A percentile compares a stretch with the other conserved stretches of the same genome.
Conservation (phyloP, 148 eudicot genomes). For the Mesembryanthemum crystallinum region DNA sequence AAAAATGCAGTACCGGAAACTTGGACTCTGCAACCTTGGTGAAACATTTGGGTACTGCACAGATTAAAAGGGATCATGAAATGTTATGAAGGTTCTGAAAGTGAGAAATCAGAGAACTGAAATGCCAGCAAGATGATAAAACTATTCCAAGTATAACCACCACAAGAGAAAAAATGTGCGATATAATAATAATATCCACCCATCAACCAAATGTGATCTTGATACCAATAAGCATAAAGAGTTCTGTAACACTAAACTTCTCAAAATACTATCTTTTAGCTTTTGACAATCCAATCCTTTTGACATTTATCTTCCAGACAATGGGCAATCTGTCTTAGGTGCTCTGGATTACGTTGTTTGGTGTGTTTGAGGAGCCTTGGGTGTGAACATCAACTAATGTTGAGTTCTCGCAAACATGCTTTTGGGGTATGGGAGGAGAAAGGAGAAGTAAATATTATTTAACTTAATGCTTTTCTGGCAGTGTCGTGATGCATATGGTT, state of each 20-base stretch:
- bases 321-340: too few relatives aligned
- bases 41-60: conserved; percentile 65
- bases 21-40: conserved; percentile 75
- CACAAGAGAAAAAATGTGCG: too few relatives aligned
- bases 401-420: too few relatives aligned
- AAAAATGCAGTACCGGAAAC: conserved; percentile 60
- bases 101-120: neutral
- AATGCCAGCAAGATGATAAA: neutral
- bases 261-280: neutral
- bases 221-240: neutral
- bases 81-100: conserved; percentile 1
- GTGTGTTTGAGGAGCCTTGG: too few relatives aligned
- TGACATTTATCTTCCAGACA: neutral
- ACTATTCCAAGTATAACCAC: neutral
- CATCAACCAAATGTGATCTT: neutral
- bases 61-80: neutral
- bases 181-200: neutral
- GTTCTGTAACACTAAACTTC: neutral
- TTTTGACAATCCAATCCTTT: neutral
- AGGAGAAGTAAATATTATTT: too few relatives aligned
- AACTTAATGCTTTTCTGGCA: too few relatives aligned
- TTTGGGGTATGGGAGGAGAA: too few relatives aligned
- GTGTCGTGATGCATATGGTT: too few relatives aligned
- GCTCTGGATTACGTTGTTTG: too few relatives aligned
- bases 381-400: too few relatives aligned